Base-by-base conservation (phyloP, 2,329 filamentous ascomycete species). In the Xylariaceae sp. region DNA sequence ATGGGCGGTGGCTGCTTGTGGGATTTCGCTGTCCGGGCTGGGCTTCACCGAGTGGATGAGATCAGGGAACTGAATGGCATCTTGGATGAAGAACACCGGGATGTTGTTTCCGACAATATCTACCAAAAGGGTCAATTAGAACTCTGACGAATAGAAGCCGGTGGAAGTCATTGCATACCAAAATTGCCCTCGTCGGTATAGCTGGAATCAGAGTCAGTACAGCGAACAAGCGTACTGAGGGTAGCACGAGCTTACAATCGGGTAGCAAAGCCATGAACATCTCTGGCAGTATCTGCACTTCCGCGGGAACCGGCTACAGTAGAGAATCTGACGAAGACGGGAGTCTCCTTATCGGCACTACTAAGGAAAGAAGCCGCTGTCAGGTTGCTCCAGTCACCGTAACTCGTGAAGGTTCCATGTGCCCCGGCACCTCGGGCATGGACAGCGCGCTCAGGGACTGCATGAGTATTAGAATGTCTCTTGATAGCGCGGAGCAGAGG, bases 141-240 rank as follows among this genome's bases (percentile, higher is more conserved):
- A 3, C 12, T 37, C 26, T 35, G 37, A 37, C 38, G 37, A 33
- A 24, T 7, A 33, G 9, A 19, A 18, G 30, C 24, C 9, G 15
- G 28, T 32, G 11, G 22, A 6, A 26, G n/a, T n/a, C 11, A 26
- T 6, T 26, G 11, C 6, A 11, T 26, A 26, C 22, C 78, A 59
- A 78, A 79, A 57, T 83, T 85, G 38, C 81, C 81, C 52, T 83
- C 78, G 37, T 82, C 76, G 0, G 80, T 83, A 52, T 81, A 83
- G 34, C 55, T 58, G 35, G 19, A 39, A 36, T 26, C 12, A 12
- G 19, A 6, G 37, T 55, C 37, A 55, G 50, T 39, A 32, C 6
- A 26, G 22, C 11, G 6, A 26, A 26, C 6, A 17, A 12, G 26
- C 12, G 18, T 17, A 35, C 18, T 16, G 19, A 29, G 8, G 28